Conservation (phyloP, 306 rosid species). For the Sesbania bispinosa region DNA sequence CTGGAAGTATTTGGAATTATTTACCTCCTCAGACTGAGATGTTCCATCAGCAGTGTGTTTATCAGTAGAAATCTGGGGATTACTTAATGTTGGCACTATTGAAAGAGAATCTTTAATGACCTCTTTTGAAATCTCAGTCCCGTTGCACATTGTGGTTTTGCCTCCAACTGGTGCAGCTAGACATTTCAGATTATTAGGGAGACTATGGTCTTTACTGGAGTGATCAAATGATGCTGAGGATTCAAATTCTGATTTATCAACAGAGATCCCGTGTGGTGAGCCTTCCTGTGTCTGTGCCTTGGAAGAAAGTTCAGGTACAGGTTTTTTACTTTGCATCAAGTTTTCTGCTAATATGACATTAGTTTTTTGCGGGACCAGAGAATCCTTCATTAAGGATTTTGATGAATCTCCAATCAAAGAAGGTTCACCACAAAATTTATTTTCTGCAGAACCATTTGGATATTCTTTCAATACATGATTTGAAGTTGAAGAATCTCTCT, state of each 20-base stretch:
- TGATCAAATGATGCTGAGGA: conserved; percentile 26
- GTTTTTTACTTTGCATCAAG: conserved; percentile 24
- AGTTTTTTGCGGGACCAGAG: conserved; percentile 20
- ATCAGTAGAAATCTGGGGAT: conserved; percentile 24
- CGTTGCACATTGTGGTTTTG: conserved; percentile 5
- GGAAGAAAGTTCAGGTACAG: conserved; percentile 32
- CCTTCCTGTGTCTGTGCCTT: conserved; percentile 15
- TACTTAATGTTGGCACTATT: conserved; percentile 12
- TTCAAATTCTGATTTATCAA: conserved; percentile 30
- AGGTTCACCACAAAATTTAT: conserved; percentile 22
- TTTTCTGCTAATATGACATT: conserved; percentile 19
- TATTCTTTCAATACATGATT: conserved; percentile 39
- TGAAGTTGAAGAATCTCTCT: conserved; percentile 22
- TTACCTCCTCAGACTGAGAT: conserved; percentile 40
- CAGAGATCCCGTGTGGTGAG: conserved; percentile 10
- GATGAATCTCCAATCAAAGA: conserved; percentile 25
- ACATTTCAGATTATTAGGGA: conserved; percentile 19
- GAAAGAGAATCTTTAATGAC: conserved; percentile 16
- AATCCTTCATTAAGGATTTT: conserved; percentile 26
- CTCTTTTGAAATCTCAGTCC: conserved; percentile 34
- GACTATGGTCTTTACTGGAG: conserved; percentile 19
- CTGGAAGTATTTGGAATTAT: not conserved
- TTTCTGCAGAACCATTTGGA: conserved; percentile 36
- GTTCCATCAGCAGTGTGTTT: conserved; percentile 25
- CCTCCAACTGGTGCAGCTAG: conserved; percentile 19